phyloP scores from a whole-genome alignment of 1,284 basidiomycete species.

The Fomitopsis pinicola region DNA sequence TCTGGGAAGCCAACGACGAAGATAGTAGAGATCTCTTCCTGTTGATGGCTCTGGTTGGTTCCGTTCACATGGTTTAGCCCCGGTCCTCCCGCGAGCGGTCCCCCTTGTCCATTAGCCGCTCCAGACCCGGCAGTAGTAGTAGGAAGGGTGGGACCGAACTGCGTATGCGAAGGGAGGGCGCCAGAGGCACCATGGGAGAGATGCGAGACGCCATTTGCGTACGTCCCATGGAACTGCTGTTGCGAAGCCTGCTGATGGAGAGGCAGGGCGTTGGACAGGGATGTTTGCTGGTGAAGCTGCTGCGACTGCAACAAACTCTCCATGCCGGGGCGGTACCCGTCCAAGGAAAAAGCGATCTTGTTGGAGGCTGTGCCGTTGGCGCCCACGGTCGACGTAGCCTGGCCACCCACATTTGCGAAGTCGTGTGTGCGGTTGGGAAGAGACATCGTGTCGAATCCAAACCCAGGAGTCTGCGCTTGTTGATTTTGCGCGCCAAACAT shows the following conservation, averaged over 20 bases:
- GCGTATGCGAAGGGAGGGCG: slow-evolving; percentile 63
- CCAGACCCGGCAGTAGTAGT: slow-evolving; percentile 28
- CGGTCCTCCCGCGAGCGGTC: slow-evolving; percentile 21
- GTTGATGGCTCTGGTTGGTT: slow-evolving; percentile 21
- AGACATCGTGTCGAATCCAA: slow-evolving; percentile 24
- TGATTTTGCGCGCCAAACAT: slow-evolving; percentile 20
- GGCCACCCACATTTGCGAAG: slow-evolving; percentile 18
- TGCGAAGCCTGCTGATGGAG: slow-evolving; percentile 19
- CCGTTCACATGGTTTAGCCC: slow-evolving; percentile 25
- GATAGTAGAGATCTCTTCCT: slow-evolving; percentile 96
- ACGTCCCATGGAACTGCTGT: slow-evolving; percentile 32
- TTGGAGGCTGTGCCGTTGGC: slow-evolving; percentile 18
- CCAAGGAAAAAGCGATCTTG: slow-evolving; percentile 19
- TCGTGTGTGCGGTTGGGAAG: slow-evolving; percentile 24
- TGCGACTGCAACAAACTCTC: slow-evolving; percentile 16
- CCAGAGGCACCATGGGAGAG: slow-evolving; percentile 31
- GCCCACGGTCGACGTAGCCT: slow-evolving; percentile 17
- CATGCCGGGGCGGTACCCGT: slow-evolving; percentile 17
- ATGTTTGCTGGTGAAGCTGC: slow-evolving; percentile 11
- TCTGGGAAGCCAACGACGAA: slow-evolving; percentile 99
- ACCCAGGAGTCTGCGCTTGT: slow-evolving; percentile 18
- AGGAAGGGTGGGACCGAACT: slow-evolving; percentile 65
- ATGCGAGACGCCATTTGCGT: slow-evolving; percentile 24
- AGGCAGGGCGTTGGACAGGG: slow-evolving; percentile 4
- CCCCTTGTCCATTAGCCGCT: slow-evolving; percentile 16